Conservation (phyloP, 805 yeast species). For the Candida nanaspora region DNA sequence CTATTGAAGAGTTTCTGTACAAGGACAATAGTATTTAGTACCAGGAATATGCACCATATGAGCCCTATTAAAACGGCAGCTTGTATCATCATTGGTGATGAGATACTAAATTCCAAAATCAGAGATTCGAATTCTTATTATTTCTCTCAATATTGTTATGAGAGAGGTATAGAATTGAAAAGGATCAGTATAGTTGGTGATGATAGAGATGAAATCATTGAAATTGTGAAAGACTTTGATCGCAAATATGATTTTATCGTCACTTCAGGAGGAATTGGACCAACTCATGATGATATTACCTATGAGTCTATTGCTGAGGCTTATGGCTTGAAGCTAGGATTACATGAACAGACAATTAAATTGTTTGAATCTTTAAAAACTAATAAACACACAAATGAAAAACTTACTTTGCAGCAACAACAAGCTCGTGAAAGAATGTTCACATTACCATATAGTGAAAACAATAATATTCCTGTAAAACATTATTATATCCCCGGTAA, state of each 20-base stretch:
- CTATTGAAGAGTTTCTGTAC: no score
- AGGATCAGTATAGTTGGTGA: constrained; percentile 74
- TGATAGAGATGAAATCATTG: constrained; percentile 56
- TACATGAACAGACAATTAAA: constrained; percentile 51
- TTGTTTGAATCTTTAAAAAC: constrained; percentile 49
- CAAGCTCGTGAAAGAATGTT: constrained; percentile 76
- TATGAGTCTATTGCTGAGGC: constrained; percentile 69
- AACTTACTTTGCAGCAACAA: constrained; percentile 34
- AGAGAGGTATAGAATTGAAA: constrained; percentile 56
- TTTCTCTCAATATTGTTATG: constrained; percentile 68
- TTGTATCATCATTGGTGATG: constrained; percentile 74
- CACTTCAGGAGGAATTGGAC: constrained; percentile 75
- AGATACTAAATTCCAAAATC: constrained; percentile 80
- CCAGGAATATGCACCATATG: no score
- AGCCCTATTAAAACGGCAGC: constrained; percentile 37
- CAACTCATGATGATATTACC: constrained; percentile 88
- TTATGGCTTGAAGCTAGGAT: constrained; percentile 39
- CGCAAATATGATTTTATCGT: constrained; percentile 58
- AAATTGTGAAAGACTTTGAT: constrained; percentile 38
- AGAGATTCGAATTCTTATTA: constrained; percentile 67
- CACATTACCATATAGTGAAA: constrained; percentile 45
- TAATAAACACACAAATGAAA: constrained; percentile 19
- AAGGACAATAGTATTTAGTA: no score
- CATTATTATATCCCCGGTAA: constrained; percentile 43
- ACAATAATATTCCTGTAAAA: constrained; percentile 25